phyloP scores from a whole-genome alignment of 192 early-diverging fungal genomes.

The Lobosporangium transversale region DNA sequence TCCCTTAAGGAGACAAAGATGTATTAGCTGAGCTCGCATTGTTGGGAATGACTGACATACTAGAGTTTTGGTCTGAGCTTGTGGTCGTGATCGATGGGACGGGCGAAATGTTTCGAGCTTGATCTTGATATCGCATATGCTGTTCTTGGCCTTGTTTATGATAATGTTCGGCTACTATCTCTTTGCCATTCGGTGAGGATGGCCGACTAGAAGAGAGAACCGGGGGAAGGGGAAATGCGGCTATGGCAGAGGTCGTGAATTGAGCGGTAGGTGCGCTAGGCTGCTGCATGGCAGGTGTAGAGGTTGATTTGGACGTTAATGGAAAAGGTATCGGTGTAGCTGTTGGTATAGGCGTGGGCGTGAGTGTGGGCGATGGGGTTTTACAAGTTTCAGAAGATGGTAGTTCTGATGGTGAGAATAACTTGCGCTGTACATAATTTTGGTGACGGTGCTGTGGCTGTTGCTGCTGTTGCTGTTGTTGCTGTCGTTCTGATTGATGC shows the following conservation, averaged over 20 bases:
- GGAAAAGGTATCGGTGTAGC: too few relatives aligned
- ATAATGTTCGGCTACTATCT: not conserved
- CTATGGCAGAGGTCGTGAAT: not conserved
- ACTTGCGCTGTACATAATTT: not conserved
- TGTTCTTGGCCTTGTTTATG: not conserved
- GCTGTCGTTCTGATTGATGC: not conserved
- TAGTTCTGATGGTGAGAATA: too few relatives aligned
- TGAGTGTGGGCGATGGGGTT: not conserved
- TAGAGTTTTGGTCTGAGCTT: conserved; percentile 7
- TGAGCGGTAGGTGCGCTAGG: not conserved
- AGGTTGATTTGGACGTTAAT: too few relatives aligned
- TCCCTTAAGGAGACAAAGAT: conserved; percentile 1
- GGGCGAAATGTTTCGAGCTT: conserved; percentile 8
- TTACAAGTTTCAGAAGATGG: not conserved
- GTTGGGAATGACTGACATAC: not conserved
- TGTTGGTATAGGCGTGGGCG: too few relatives aligned
- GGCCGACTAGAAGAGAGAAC: not conserved
- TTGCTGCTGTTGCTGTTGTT: not conserved
- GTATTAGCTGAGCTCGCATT: not conserved
- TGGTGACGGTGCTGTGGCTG: not conserved
- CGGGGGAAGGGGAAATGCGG: not conserved
- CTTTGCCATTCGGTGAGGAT: not conserved
- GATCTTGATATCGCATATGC: not conserved
- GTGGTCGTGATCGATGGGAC: conserved; percentile 9
- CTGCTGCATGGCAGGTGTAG: not conserved